Conservation (phyloP, 2,329 filamentous ascomycete species). For the Fusarium irregulare region DNA sequence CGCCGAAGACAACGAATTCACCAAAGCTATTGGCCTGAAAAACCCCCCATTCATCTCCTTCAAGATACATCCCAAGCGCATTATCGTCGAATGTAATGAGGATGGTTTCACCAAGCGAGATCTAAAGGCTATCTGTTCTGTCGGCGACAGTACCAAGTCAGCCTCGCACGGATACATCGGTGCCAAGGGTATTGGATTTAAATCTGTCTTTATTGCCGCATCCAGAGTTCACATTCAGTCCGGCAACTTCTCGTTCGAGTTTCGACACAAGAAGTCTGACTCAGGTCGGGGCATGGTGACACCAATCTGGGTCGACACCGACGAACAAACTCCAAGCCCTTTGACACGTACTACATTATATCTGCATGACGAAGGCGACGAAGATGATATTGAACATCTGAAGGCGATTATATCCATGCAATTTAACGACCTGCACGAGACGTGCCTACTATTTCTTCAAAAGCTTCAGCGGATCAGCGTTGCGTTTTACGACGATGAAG, state of each 20-base stretch:
- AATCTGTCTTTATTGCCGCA: background rate
- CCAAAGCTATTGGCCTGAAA: background rate
- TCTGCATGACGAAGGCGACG: slow-evolving; percentile 21
- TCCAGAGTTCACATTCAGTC: background rate
- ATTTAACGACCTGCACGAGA: slow-evolving; percentile 18
- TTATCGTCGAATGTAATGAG: slow-evolving; percentile 37
- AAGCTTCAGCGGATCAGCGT: slow-evolving; percentile 22
- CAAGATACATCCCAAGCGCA: slow-evolving; percentile 20
- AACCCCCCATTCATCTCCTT: slow-evolving; percentile 18
- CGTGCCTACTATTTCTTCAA: slow-evolving; percentile 20
- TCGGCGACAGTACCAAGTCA: slow-evolving; percentile 22
- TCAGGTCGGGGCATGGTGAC: slow-evolving; percentile 22
- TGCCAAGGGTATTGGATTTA: background rate
- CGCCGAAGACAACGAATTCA: slow-evolving; percentile 31
- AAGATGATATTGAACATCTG: slow-evolving; percentile 1
- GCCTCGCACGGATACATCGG: background rate
- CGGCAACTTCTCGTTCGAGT: background rate
- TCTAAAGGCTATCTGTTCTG: slow-evolving; percentile 30
- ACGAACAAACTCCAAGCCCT: background rate
- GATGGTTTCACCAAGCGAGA: slow-evolving; percentile 22
- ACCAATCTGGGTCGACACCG: slow-evolving; percentile 19
- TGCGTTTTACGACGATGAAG: slow-evolving; percentile 1
- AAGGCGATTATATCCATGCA: slow-evolving; percentile 6
- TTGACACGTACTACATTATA: slow-evolving; percentile 30
- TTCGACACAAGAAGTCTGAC: slow-evolving; percentile 8